Evolutionary conservation across 2,329 filamentous ascomycete genomes (phyloP), one percentile per base, ranked within the genome.

Genomic region (Aspergillus transmontanensis): DNA sequence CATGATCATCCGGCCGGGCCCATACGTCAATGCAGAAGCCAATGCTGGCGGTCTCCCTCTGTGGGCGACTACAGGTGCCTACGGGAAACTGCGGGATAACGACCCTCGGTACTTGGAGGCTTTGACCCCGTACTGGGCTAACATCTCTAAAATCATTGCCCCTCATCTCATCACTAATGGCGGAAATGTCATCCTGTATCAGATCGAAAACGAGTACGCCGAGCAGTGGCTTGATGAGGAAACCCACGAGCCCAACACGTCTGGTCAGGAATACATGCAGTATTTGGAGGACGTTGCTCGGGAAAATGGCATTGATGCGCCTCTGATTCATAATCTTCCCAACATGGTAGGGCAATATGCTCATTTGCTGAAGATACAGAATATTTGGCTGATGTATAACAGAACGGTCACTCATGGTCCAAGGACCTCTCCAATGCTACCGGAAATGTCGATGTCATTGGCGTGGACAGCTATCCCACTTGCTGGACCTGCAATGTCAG

Each of bases 401-500:
- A 55, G 51, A 79, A 79, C 32, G 80, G 82, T 1, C 82, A 81
- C 68, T 86, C 84, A 2, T 89, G 87, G 87, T 87, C 85, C 0
- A 82, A 82, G 16, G 87, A 89, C 72, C 89, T 83, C 68, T 83
- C 83, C 4, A 77, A 85, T 59, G 83, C 80, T 30, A 82, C 79
- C 14, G 87, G 87, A 4, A 75, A 75, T 55, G 69, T 74, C 36
- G 73, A 75, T 50, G 68, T 72, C 12, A 61, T 71, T 12, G 73
- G 73, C 14, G 28, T 75, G 39, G 73, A 75, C 36, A 74, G 72
- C 4, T 75, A 75, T 55, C 73, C 10, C 83, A 87, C 64, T 82
- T 89, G 87, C 77, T 89, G 86, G 86, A 87, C 84, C 59, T 90
- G 87, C 71, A 86, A 89, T 61, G 75, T 88, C 10, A 83, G 81